Evolutionary conservation across 2,329 filamentous ascomycete species (phyloP).

Genomic region (Lecanosticta acicola): DNA sequence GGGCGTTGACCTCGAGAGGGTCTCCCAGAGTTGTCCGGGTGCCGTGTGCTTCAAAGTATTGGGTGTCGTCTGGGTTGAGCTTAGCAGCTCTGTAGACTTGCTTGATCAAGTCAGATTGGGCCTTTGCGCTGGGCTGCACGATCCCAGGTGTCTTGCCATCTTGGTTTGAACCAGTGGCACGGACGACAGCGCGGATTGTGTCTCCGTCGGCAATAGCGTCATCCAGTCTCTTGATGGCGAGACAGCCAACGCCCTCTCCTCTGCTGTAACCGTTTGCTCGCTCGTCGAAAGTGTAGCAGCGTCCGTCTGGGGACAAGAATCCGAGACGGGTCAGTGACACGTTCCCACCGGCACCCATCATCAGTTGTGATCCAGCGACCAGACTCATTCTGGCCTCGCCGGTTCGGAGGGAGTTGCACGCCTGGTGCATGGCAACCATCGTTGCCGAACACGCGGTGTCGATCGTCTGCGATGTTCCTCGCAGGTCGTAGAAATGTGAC

Average conservation of each 20-base stretch:
- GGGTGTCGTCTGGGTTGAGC: slow-evolving; percentile 8
- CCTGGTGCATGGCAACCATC: slow-evolving; percentile 32
- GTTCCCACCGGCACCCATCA: slow-evolving; percentile 10
- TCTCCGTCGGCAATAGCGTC: slow-evolving; percentile 15
- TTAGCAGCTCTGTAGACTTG: slow-evolving; percentile 10
- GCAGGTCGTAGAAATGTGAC: slow-evolving; percentile 15
- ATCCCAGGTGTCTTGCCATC: slow-evolving; percentile 17
- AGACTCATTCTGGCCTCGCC: slow-evolving; percentile 16
- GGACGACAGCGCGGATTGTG: slow-evolving; percentile 33
- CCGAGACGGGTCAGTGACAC: not conserved
- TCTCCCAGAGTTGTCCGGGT: slow-evolving; percentile 21
- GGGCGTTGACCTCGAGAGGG: slow-evolving; percentile 2
- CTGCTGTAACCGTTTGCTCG: slow-evolving; percentile 48
- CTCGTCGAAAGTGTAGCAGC: slow-evolving; percentile 26
- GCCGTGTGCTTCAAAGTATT: slow-evolving; percentile 17
- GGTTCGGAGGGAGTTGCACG: slow-evolving; percentile 24
- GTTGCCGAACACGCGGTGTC: slow-evolving; percentile 44
- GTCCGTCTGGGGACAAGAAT: slow-evolving; percentile 32
- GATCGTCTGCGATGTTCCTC: slow-evolving; percentile 15
- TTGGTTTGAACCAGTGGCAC: slow-evolving; percentile 27
- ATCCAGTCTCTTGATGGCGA: slow-evolving; percentile 11
- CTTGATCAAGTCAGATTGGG: slow-evolving; percentile 15
- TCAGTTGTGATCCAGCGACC: slow-evolving; percentile 22
- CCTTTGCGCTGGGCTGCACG: slow-evolving; percentile 10
- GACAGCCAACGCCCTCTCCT: slow-evolving; percentile 48